These are phyloP conservation scores for Phytophthora fragariae DNA, from an alignment of 352 stramenopile genomes.

Conservation along the genomic window DNA sequence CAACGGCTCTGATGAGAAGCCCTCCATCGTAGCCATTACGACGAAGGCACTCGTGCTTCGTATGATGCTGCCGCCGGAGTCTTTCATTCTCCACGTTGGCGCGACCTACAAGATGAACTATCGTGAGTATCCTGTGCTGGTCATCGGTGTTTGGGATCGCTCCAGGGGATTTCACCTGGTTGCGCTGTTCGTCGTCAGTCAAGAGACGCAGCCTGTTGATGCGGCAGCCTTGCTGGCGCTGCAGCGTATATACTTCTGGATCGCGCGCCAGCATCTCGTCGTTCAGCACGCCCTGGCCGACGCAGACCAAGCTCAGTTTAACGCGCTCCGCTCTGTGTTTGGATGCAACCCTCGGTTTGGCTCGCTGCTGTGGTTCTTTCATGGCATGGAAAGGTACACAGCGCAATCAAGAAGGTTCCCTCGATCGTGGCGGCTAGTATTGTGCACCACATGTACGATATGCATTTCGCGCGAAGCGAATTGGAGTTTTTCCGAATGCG, in stretches of 20 bases:
- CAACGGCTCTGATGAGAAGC: too few relatives aligned
- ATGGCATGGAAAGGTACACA: slow-evolving; percentile 23
- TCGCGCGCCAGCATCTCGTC: not conserved
- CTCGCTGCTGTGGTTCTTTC: slow-evolving; percentile 29
- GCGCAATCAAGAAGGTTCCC: slow-evolving; percentile 6
- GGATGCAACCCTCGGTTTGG: not conserved
- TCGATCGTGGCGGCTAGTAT: not conserved
- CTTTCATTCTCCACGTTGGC: too few relatives aligned
- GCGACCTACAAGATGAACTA: too few relatives aligned
- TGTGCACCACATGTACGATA: slow-evolving; percentile 25
- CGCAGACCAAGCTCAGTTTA: slow-evolving; percentile 29
- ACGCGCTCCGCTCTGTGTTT: slow-evolving; percentile 12
- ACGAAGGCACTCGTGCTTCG: too few relatives aligned
- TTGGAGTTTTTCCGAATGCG: not conserved
- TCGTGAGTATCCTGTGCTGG: too few relatives aligned
- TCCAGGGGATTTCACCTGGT: too few relatives aligned
- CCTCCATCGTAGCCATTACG: too few relatives aligned
- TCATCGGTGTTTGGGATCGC: too few relatives aligned
- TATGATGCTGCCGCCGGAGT: too few relatives aligned
- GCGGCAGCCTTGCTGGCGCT: not conserved
- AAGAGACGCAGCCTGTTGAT: slow-evolving; percentile 3
- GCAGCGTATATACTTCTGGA: not conserved
- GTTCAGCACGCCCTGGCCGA: slow-evolving; percentile 17
- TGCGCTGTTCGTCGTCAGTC: not conserved
- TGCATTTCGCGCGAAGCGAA: slow-evolving; percentile 20